Conservation (phyloP, 1,284 basidiomycete genomes). For the Boletus calvinii region DNA sequence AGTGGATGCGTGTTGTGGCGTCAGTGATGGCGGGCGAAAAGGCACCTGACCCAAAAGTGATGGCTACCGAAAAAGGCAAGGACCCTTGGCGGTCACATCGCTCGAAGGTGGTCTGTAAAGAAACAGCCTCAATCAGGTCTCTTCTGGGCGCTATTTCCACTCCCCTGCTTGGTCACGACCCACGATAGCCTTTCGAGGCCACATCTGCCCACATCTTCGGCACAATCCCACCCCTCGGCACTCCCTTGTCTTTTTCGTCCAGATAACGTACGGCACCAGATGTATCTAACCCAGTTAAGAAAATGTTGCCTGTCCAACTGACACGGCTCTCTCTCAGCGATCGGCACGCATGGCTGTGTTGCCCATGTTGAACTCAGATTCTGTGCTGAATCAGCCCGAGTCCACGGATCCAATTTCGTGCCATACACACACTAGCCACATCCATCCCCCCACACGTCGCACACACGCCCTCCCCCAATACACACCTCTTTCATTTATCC, state of each 20-base stretch:
- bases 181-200: conserved; percentile 38
- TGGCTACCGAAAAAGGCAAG: conserved; percentile 24
- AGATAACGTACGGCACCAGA: conserved; percentile 34
- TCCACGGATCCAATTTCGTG: conserved; percentile 16
- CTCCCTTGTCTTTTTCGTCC: conserved; percentile 20
- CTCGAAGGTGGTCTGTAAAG: conserved; percentile 29
- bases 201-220: conserved; percentile 29
- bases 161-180: conserved; percentile 20
- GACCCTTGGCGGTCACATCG: conserved; percentile 35
- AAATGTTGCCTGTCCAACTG: conserved; percentile 35
- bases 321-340: conserved; percentile 31
- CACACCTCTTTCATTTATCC: conserved; percentile 10
- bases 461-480: conserved; percentile 5
- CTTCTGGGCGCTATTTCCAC: conserved; percentile 25
- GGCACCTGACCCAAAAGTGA: conserved; percentile 31
- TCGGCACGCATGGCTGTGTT: conserved; percentile 34
- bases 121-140: conserved; percentile 20
- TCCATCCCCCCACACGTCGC: conserved; percentile 3
- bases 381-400: conserved; percentile 26
- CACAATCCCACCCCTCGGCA: conserved; percentile 11
- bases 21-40: conserved; percentile 37
- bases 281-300: conserved; percentile 32
- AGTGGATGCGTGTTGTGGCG: conserved; percentile 39
- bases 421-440: background rate
- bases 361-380: conserved; percentile 21